phyloP scores from a whole-genome alignment of 2,329 filamentous ascomycete genomes.

The Lachnellula arida region DNA sequence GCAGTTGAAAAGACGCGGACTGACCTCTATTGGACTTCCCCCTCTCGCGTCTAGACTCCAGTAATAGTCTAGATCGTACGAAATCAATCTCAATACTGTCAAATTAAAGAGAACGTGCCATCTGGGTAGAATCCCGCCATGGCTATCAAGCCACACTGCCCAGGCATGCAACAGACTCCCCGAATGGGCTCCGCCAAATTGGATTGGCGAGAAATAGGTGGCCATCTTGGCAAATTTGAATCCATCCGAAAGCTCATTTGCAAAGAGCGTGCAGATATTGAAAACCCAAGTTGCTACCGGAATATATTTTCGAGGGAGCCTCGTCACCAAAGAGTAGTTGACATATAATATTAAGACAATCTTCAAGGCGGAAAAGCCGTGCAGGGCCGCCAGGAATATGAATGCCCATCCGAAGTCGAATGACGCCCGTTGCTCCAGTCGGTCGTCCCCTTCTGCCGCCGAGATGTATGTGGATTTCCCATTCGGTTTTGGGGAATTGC shows the following conservation, averaged over 20 bases:
- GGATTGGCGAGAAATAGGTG: slow-evolving; percentile 39
- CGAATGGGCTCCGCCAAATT: slow-evolving; percentile 2
- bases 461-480: slow-evolving; percentile 37
- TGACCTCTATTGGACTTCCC: slow-evolving; percentile 75
- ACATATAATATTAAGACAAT: slow-evolving; percentile 72
- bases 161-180: slow-evolving; percentile 36
- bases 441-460: slow-evolving; percentile 43
- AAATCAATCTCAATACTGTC: slow-evolving; percentile 85
- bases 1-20: slow-evolving; percentile 26
- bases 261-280: slow-evolving; percentile 79
- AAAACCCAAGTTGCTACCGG: slow-evolving; percentile 82
- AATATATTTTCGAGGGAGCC: slow-evolving; percentile 64
- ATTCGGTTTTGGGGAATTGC: slow-evolving; percentile 25
- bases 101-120: slow-evolving; percentile 99
- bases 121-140: slow-evolving; percentile 76
- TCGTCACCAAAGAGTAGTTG: slow-evolving; percentile 77
- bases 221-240: slow-evolving; percentile 68
- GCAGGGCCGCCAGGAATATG: slow-evolving; percentile 71
- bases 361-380: slow-evolving; percentile 83
- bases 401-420: slow-evolving; percentile 83
- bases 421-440: slow-evolving; percentile 64
- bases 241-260: slow-evolving; percentile 78
- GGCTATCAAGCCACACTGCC: slow-evolving; percentile 70
- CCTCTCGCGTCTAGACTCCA: slow-evolving; percentile 70
- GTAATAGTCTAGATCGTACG: slow-evolving; percentile 95